phyloP scores from a whole-genome alignment of 73 alveolate genomes.

The Blepharisma stoltei region DNA sequence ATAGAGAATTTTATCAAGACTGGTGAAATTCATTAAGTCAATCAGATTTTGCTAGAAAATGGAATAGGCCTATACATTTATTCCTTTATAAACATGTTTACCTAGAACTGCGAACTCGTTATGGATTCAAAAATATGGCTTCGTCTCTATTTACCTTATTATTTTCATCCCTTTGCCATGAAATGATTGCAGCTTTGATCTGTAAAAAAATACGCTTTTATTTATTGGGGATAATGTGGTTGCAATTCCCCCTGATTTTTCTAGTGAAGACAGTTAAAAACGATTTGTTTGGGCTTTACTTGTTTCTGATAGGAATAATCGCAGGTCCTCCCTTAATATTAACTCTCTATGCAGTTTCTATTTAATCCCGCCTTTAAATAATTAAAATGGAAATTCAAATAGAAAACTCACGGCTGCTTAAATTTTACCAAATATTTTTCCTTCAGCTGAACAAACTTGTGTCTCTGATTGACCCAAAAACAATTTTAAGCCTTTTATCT shows the following conservation, averaged over 20 bases:
- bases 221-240: slow-evolving; percentile 29
- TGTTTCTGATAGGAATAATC: neutral
- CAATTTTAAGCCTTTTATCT: too few relatives aligned
- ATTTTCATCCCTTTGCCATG: slow-evolving; percentile 32
- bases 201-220: slow-evolving; percentile 20
- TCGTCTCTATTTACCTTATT: slow-evolving; percentile 30
- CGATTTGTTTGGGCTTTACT: slow-evolving; percentile 13
- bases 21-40: slow-evolving; percentile 39
- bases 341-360: neutral
- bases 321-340: neutral
- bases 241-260: slow-evolving; percentile 21
- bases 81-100: slow-evolving; percentile 41
- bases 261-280: slow-evolving; percentile 17
- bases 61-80: slow-evolving; percentile 51
- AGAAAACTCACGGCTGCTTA: too few relatives aligned
- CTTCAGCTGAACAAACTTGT: too few relatives aligned
- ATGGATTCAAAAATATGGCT: slow-evolving; percentile 9
- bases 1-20: slow-evolving; percentile 41
- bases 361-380: too few relatives aligned
- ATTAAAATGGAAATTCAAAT: too few relatives aligned
- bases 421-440: too few relatives aligned
- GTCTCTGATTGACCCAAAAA: too few relatives aligned
- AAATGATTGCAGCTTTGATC: slow-evolving; percentile 21
- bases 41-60: slow-evolving; percentile 44
- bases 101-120: slow-evolving; percentile 33